Base-by-base conservation (phyloP, 352 stramenopile species). In the Phytophthora nicotianae region DNA sequence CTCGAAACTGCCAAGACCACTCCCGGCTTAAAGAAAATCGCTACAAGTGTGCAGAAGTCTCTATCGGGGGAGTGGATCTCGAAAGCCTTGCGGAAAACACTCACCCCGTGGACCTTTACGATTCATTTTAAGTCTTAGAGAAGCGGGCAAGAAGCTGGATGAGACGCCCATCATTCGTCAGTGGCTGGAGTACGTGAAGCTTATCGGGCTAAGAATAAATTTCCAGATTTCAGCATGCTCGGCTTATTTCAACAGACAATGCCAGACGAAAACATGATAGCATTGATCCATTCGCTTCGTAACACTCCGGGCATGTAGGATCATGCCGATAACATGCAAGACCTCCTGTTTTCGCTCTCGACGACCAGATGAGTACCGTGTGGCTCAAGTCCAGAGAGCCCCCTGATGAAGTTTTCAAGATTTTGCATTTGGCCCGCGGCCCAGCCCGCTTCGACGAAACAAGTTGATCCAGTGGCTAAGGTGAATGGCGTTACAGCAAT, bases 251-350 rank as follows among this genome's bases (percentile, higher is more conserved):
- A 20, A 6, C 37, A 37, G 5, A 23, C 43, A 21, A 50, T 50
- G 43, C 43, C 23, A 0, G 43, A 50, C 0, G 43, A 50, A 14
- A 21, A 50, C n/a, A 2, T 60, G 7, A 27, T 60, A n/a, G 4
- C 19, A 9, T 14, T 60, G 16, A 27, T 52, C 14, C 52, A 60
- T 8, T 60, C 41, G 8, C 26, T 60, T 24, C 9, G 38, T 14
- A 24, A 23, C 32, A 17, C 32, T n/a, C 40, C 40, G 1, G 19
- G 3, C 2, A 60, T 49, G 20, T 52, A 50, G 41, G 5, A 24
- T 14, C 21, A n/a, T 14, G 53, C 41, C 29, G 41, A 61, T 4
- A 5, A 11, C 14, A 51, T 53, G 29, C 53, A 61, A 29, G 21
- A 5, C n/a, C 11, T 43, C 16, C 11, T 59, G 26, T 43, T 50